These are phyloP conservation scores for Alternaria brassicicola DNA, from an alignment of 2,329 filamentous ascomycete species.

Conservation along the genomic window DNA sequence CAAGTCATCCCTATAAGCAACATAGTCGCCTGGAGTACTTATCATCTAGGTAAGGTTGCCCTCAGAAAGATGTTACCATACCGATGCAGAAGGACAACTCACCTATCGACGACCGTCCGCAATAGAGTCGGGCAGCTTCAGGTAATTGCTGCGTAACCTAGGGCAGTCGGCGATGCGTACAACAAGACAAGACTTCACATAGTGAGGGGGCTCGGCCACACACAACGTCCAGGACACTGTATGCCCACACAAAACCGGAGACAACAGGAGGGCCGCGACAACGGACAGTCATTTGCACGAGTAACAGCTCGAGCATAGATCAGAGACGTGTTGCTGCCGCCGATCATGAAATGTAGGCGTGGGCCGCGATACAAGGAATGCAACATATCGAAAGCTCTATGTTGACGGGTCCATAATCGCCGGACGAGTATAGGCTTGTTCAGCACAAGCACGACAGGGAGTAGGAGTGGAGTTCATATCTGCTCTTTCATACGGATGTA, in stretches of 20 bases:
- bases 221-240: neutral
- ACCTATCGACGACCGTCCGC: neutral
- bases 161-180: no score
- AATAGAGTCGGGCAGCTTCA: neutral
- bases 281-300: neutral
- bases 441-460: neutral
- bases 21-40: neutral
- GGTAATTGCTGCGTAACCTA: neutral
- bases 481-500: constrained; percentile 1
- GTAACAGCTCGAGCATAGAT: neutral
- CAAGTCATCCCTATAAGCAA: neutral
- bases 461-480: neutral
- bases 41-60: no score
- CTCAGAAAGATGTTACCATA: no score
- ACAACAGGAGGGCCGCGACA: neutral
- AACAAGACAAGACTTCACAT: neutral
- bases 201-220: neutral
- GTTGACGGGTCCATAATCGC: neutral
- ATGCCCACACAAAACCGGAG: neutral
- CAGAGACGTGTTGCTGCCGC: neutral
- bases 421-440: neutral
- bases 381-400: neutral
- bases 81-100: neutral
- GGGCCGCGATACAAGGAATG: neutral
- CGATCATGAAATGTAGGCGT: neutral